Base-by-base conservation (phyloP, 73 alveolate genomes). In the Stentor roeselii region DNA sequence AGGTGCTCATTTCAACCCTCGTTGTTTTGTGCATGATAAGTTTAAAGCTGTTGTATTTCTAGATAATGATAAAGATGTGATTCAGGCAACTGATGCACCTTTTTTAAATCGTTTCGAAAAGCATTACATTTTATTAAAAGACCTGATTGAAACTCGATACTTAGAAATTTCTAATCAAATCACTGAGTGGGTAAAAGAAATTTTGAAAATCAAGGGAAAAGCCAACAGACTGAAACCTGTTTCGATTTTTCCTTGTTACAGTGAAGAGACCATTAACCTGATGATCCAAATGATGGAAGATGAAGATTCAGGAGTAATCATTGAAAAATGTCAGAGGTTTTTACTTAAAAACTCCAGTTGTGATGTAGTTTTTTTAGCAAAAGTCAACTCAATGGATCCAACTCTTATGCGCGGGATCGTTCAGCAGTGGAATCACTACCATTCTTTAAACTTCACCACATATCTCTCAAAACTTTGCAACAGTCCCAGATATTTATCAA, bases 101-200 rank as follows among this genome's bases (percentile, higher is more conserved):
- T 89, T 89, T 50, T 61, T 89, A 60, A 89, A 86, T 84, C 78
- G 94, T 78, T 89, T 89, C 82, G 94, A 89, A 89, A 89, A 89
- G 58, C 94, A 89, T 84, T 75, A 82, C 60, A 61, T 89, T 35
- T 76, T 85, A 35, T 82, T 78, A 75, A 90, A 89, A 60, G 78
- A 67, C n/a, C n/a, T 67, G 21, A 32, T 37, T 37, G 39, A 37
- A 21, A 37, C 14, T n/a, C 1, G 39, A 0, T 21, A 76, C n/a
- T 1, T 0, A 2, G 39, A 2, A 76, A 21, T 67, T 1, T n/a
- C 34, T 11, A 34, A 67, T 21, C 27, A 67, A 40, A 36, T 67
- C 2, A 32, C 21, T 27, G 37, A 67, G 11, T 67, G 80, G 42
- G 34, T 67, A 21, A 32, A 1, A 21, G 50, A 2, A 67, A 0